Evolutionary conservation across 352 stramenopile species (phyloP), one percentile per base, ranked within the genome.

Genomic region (Phytophthora hibernalis): DNA sequence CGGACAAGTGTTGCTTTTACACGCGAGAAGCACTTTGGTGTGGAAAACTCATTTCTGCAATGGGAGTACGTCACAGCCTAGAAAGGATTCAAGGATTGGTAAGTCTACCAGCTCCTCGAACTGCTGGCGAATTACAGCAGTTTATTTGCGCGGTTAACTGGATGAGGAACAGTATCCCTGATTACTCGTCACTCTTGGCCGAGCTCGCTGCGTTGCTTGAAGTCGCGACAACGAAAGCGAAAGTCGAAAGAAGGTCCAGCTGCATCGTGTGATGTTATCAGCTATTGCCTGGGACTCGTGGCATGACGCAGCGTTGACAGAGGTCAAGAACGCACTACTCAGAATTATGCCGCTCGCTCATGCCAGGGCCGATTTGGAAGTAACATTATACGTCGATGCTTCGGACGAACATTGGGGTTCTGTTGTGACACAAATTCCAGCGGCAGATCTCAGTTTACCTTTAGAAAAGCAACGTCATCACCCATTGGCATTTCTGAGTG

Each of bases 141-240:
- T 68, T 75, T 10, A n/a, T 71, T 5, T 75, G 68, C 16, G 68
- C 61, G 3, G 31, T 64, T 0, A 68, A 71, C 12, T 62, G 61
- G 68, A 71, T 70, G 54, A n/a, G 68, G 7, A 26, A 43, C 7
- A 68, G 43, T 33, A 67, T 68, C 8, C 33, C 59, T 1, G 16
- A 52, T 0, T 75, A 68, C 18, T 44, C 26, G 0, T 5, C 9
- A 8, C 4, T 70, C 0, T 48, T 31, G 8, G 30, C 30, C 1
- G 11, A 40, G 4, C 18, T 63, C 21, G 31, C 43, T 11, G 13
- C 16, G 1, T 4, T 71, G 8, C 18, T 71, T 28, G 24, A 28
- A 5, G 24, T 28, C 5, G 24, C 24, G 2, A 5, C 24, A 2
- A 28, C 24, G 2, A 28, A 28, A 28, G 24, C 24, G 3, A 28